phyloP scores from a whole-genome alignment of 768 basidiomycete species.

The Arthromyces matolae region DNA sequence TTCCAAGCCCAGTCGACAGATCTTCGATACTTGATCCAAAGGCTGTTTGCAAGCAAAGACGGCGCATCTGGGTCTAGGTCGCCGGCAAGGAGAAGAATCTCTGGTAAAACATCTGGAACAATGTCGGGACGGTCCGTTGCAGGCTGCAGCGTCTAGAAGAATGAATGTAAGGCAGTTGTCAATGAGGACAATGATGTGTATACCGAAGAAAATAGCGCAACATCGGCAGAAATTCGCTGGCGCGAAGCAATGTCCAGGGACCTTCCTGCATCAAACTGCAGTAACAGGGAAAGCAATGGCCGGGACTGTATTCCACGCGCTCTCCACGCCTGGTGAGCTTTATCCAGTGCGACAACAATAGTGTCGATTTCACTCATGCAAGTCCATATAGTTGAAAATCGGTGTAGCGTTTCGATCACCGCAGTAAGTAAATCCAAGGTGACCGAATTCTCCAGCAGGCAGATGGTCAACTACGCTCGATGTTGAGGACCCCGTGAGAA shows the following conservation, averaged over 20 bases:
- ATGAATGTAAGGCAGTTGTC: neutral
- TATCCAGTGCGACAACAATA: conserved; percentile 58
- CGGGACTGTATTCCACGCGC: conserved; percentile 63
- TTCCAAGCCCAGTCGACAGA: conserved; percentile 75
- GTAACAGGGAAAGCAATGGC: conserved; percentile 55
- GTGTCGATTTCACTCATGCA: conserved; percentile 61
- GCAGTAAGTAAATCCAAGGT: conserved; percentile 52
- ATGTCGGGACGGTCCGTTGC: conserved; percentile 33
- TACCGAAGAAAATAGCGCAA: conserved; percentile 60
- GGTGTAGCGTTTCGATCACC: conserved; percentile 68
- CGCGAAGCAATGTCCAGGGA: conserved; percentile 54
- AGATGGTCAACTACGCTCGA: conserved; percentile 46
- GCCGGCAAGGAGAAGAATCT: conserved; percentile 63
- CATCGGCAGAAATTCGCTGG: conserved; percentile 57
- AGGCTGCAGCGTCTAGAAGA: conserved; percentile 45
- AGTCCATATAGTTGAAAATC: conserved; percentile 71
- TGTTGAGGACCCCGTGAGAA: neutral
- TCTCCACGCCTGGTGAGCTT: conserved; percentile 62
- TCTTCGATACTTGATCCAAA: conserved; percentile 82
- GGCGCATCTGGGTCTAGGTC: conserved; percentile 59
- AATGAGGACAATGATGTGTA: conserved; percentile 15
- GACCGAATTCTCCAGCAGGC: conserved; percentile 48
- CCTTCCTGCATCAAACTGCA: conserved; percentile 60
- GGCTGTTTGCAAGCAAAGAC: conserved; percentile 64
- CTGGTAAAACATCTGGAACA: conserved; percentile 51